Percentiles rank a stretch among this genome's conserved stretches.
phyloP scores from a whole-genome alignment of 2,329 filamentous ascomycete genomes.

The Diaporthe ampelina region DNA sequence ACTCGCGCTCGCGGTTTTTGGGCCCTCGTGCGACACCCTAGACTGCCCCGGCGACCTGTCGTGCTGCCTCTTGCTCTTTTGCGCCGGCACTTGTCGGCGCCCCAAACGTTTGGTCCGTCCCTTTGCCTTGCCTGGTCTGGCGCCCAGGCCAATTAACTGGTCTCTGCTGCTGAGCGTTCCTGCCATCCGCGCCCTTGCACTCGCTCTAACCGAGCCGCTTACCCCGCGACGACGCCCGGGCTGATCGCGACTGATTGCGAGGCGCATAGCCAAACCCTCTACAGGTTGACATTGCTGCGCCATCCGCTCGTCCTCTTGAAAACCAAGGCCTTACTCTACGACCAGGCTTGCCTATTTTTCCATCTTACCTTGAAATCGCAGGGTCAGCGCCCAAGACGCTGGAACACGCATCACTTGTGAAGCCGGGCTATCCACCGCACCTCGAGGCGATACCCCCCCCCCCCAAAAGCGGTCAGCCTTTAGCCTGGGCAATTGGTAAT shows the following conservation, averaged over 20 bases:
- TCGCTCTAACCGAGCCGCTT: slow-evolving; percentile 14
- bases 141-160: not conserved
- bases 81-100: not conserved
- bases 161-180: not conserved
- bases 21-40: not conserved
- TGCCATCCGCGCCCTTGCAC: not conserved
- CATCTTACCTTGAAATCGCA: not conserved
- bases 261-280: not conserved
- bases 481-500: not conserved
- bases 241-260: slow-evolving; percentile 15
- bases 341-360: not conserved
- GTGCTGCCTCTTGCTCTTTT: not conserved
- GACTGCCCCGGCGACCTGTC: not conserved
- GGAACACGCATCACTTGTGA: not conserved
- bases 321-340: not conserved
- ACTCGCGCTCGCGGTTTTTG: not conserved
- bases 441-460: not conserved
- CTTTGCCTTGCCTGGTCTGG: slow-evolving; percentile 5
- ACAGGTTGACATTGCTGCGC: slow-evolving; percentile 17
- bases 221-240: slow-evolving; percentile 26
- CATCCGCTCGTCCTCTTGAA: not conserved
- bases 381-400: not conserved
- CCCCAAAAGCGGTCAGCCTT: not conserved
- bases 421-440: not conserved
- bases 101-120: not conserved